Base-by-base conservation (phyloP, 768 basidiomycete genomes). In the Mycena vulgaris region DNA sequence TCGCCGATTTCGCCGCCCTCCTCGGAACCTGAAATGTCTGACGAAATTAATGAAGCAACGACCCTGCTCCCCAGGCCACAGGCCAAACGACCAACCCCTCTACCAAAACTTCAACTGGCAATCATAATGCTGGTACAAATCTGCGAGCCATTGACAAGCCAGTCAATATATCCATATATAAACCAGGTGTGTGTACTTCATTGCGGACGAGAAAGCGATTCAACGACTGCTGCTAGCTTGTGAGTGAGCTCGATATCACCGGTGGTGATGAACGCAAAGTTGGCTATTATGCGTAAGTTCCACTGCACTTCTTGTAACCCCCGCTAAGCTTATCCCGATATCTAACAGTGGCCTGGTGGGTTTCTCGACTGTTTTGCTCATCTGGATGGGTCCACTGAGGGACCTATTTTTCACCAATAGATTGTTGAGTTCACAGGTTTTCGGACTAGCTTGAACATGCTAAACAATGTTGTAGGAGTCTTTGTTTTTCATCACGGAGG, bases 211-310 rank as follows among this genome's bases (percentile, higher is more conserved):
- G 28, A 65, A 21, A 62, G 39, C 48, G 23, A 30, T 23, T 27
- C 7, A 4, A 5, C 45, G n/a, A 5, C 21, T n/a, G 4, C 1
- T 4, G 5, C 31, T 51, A 92, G 90, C 84, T 92, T 28, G 85
- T 92, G 33, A 82, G 86, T 35, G 90, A 90, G 70, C 81, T n/a
- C n/a, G n/a, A n/a, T n/a, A n/a, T 91, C 31, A 91, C 89, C 6
- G 87, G 87, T 25, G 91, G 90, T n/a, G 89, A 92, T 66, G 85
- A 89, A 47, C 82, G 83, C 56, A 89, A 89, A 80, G 88, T 91
- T 5, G 91, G 91, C 31, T 92, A 92, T 73, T 92, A 92, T 75
- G 90, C 89, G 27, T 91, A 89, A 31, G 73, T 92, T 6, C 5
- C 37, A 19, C 9, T 2, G 6, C 27, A 11, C 1, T 37, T n/a